Base-by-base conservation (phyloP, 371 early-diverging fungal species). In the Mucor circinelloides region DNA sequence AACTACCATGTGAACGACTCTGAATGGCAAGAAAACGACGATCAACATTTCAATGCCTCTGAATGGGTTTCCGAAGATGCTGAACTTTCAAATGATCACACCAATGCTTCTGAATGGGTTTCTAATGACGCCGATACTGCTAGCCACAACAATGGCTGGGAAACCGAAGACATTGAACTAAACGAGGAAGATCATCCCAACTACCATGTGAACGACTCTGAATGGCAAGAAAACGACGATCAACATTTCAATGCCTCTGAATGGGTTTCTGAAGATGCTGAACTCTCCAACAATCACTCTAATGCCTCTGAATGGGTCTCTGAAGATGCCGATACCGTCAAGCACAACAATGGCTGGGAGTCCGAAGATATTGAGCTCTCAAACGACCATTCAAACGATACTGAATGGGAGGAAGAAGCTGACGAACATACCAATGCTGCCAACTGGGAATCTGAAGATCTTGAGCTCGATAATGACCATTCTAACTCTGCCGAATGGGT, bases 271-370 rank as follows among this genome's bases (percentile, higher is more conserved):
- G 58, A 70, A 48, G 67, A 67, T 4, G 12, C 31, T 21, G 58
- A 57, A 21, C 30, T 15, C 25, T 13, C 40, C 27, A 44, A 30
- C 27, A 0, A 40, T 31, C 73, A 72, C 46, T 1, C 36, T 3
- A 73, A 69, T 48, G 70, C 48, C 36, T 21, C 64, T 54, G 65
- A 67, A 21, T 74, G 74, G 74, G 61, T 27, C 0, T 54, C 66
- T 40, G 58, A 71, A 40, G 67, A 64, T 5, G 32, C n/a, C 13
- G 30, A 46, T 2, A 23, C 61, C n/a, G 8, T 32, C 34, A 42
- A 61, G 6, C 59, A 59, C 19, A n/a, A 38, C 17, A 59, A 59
- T 32, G 60, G 34, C 15, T 63, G 63, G 63, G 52, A 44, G 3
- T 34, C 60, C 31, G 66, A 60, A 48, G 61, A 61, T 1, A 19